These are phyloP conservation scores for Mycena sp. DNA, from an alignment of 1,284 basidiomycete genomes.

Conservation along the genomic window DNA sequence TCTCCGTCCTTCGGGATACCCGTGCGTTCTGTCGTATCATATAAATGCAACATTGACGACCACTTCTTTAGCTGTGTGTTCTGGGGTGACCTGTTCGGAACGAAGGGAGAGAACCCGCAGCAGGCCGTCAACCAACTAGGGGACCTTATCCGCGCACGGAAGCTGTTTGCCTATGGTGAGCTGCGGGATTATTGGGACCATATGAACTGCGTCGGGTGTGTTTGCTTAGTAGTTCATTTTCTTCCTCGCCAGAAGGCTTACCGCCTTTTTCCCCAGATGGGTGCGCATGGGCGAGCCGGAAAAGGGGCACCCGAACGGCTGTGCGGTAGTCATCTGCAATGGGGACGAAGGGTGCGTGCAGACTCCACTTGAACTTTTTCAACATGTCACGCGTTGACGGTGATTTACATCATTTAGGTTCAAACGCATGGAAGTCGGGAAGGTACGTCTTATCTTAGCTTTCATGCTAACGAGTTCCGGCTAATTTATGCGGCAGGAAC, in stretches of 20 bases:
- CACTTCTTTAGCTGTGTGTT: constrained; percentile 80
- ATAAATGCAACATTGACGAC: neutral
- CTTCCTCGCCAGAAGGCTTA: neutral
- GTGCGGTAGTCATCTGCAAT: constrained; percentile 53
- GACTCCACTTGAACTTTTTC: neutral
- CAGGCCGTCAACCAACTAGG: constrained; percentile 58
- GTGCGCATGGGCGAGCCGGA: constrained; percentile 56
- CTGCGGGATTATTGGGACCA: constrained; percentile 66
- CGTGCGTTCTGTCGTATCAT: constrained; percentile 58
- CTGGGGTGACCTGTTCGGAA: constrained; percentile 89
- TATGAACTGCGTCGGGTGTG: constrained; percentile 76
- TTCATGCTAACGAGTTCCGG: neutral
- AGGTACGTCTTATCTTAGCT: constrained; percentile 25
- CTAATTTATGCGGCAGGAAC: constrained; percentile 38
- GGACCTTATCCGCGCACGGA: constrained; percentile 65
- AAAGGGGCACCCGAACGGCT: constrained; percentile 49
- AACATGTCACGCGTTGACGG: neutral
- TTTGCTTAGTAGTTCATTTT: constrained; percentile 43
- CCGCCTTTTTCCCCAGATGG: constrained; percentile 41
- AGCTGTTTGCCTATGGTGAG: constrained; percentile 70
- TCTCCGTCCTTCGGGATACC: constrained; percentile 85
- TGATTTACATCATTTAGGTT: constrained; percentile 6
- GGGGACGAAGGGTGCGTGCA: constrained; percentile 41
- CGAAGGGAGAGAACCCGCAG: constrained; percentile 69
- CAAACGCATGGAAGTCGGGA: constrained; percentile 58